Percentiles rank a stretch among this genome's conserved stretches.
phyloP scores from a whole-genome alignment of 2,329 filamentous ascomycete genomes.

The Diaporthe citri region DNA sequence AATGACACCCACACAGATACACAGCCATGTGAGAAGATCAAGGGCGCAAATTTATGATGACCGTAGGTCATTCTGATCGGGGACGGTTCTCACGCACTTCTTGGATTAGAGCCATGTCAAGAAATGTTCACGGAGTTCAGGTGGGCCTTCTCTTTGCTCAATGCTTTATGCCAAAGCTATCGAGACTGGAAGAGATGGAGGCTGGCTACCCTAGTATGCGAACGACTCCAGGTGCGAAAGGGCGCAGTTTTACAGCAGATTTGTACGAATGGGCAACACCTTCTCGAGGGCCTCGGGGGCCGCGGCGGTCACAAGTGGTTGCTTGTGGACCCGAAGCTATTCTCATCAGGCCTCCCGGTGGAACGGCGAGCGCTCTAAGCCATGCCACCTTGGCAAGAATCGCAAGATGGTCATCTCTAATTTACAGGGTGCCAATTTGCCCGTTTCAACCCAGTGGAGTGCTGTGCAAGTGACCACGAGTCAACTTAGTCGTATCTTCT shows the following conservation, averaged over 20 bases:
- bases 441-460: neutral
- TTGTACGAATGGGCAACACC: neutral
- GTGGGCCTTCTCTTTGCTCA: neutral
- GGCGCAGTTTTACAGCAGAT: neutral
- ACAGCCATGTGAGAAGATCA: too few relatives aligned
- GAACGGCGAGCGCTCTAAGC: too few relatives aligned
- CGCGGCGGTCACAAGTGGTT: neutral
- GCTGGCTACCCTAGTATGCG: neutral
- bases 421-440: neutral
- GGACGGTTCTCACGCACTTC: neutral
- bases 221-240: neutral
- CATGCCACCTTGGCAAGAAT: neutral
- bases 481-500: neutral
- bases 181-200: slow-evolving; percentile 3
- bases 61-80: too few relatives aligned
- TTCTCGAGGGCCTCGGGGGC: neutral
- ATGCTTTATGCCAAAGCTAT: neutral
- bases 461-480: neutral
- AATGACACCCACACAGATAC: too few relatives aligned
- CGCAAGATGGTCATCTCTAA: neutral
- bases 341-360: neutral
- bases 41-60: too few relatives aligned
- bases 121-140: neutral
- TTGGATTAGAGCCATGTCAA: neutral
- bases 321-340: neutral